Evolutionary conservation across 768 basidiomycete genomes (phyloP).

Genomic region (Termitomyces sp.): DNA sequence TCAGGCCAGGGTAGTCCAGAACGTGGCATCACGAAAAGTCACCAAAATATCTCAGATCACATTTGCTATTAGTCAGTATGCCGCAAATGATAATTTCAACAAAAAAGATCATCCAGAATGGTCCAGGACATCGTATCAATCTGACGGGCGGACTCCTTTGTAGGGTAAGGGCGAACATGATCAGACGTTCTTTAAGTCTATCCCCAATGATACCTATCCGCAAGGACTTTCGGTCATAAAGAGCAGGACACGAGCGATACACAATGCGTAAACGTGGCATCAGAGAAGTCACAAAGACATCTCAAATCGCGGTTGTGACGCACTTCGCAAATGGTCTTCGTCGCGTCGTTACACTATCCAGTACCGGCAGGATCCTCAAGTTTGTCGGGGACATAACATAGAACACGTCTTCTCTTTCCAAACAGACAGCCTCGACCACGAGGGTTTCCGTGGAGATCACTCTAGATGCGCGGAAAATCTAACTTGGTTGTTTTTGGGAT

Average conservation of each 20-base stretch:
- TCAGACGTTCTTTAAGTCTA: background rate
- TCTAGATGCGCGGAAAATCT: background rate
- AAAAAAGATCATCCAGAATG: background rate
- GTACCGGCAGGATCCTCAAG: background rate
- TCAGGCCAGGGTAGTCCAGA: background rate
- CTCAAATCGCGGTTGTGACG: background rate
- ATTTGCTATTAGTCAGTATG: background rate
- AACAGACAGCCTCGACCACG: background rate
- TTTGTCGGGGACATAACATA: background rate
- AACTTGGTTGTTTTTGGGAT: constrained; percentile 6
- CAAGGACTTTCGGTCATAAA: background rate
- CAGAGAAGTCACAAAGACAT: background rate
- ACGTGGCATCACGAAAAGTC: background rate
- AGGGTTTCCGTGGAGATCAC: background rate
- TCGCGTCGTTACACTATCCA: background rate
- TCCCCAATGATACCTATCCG: background rate
- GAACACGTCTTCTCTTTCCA: background rate
- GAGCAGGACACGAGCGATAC: background rate
- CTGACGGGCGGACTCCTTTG: background rate
- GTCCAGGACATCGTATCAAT: background rate
- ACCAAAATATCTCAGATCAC: background rate
- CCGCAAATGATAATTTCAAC: no score
- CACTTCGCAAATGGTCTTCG: background rate
- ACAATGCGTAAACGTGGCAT: background rate
- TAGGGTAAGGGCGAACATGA: background rate